Percentiles rank a stretch among this genome's conserved stretches.
Evolutionary conservation across 1,139 yeast genomes (phyloP).

Genomic region (Blastobotrys malaysiensis): DNA sequence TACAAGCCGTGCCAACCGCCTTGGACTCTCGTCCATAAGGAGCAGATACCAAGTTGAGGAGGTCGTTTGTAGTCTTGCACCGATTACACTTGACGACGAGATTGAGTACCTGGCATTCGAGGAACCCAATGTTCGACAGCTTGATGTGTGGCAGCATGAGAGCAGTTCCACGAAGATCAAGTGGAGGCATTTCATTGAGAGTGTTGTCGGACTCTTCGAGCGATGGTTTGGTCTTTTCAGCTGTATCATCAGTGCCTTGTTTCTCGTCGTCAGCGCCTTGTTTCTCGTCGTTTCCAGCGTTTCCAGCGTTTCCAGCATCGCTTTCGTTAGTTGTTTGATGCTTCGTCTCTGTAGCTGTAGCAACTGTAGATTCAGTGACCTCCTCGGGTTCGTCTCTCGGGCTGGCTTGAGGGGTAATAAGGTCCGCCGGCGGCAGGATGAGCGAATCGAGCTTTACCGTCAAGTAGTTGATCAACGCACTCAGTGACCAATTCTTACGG

Average conservation of each 20-base stretch:
- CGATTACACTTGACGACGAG: conserved; percentile 35
- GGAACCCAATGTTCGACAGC: conserved; percentile 32
- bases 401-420: conserved; percentile 1
- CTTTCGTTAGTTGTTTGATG: too few species aligned
- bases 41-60: conserved; percentile 31
- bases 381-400: background rate
- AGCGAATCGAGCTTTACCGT: conserved; percentile 23
- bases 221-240: background rate
- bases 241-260: conserved; percentile 10
- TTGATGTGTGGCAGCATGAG: conserved; percentile 30
- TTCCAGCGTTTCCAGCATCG: conserved; percentile 6
- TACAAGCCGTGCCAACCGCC: conserved; percentile 31
- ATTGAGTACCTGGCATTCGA: conserved; percentile 34
- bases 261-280: conserved; percentile 19
- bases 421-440: conserved; percentile 17
- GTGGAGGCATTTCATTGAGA: conserved; percentile 13
- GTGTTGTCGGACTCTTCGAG: conserved; percentile 9
- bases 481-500: conserved; percentile 26
- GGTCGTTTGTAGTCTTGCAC: conserved; percentile 35
- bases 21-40: conserved; percentile 36
- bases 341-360: conserved; percentile 1
- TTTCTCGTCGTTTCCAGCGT: conserved; percentile 7
- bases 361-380: background rate
- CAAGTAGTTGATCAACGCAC: conserved; percentile 30
- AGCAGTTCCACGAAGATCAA: conserved; percentile 33